These are phyloP conservation scores for Jamesozyma jinghongensis DNA, from an alignment of 805 yeast species.

Conservation along the genomic window DNA sequence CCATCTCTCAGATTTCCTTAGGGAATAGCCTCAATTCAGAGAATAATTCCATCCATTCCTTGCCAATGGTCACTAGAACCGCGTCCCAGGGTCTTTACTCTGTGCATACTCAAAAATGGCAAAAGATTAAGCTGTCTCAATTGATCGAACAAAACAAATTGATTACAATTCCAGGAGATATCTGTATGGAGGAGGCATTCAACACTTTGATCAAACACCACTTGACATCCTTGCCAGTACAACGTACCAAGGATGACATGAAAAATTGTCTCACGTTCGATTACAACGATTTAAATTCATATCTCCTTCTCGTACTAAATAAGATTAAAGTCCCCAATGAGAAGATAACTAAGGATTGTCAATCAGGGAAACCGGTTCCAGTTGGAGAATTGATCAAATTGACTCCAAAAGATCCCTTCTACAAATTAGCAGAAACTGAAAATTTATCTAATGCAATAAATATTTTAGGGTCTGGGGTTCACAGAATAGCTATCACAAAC, in stretches of 20 bases:
- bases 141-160: conserved; percentile 70
- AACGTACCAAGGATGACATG: conserved; percentile 36
- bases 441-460: conserved; percentile 68
- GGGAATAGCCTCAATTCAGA: neutral
- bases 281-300: conserved; percentile 81
- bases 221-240: conserved; percentile 78
- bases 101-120: conserved; percentile 45
- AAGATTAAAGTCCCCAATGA: conserved; percentile 37
- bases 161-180: conserved; percentile 51
- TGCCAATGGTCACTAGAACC: conserved; percentile 1
- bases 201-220: conserved; percentile 61
- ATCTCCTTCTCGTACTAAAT: conserved; percentile 73
- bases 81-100: conserved; percentile 24
- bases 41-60: neutral
- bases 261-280: conserved; percentile 75
- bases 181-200: conserved; percentile 80
- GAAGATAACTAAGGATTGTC: conserved; percentile 43
- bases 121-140: conserved; percentile 57
- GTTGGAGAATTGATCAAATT: conserved; percentile 76
- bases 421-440: conserved; percentile 61
- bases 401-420: conserved; percentile 81
- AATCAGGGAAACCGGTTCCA: conserved; percentile 78
- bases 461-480: conserved; percentile 85
- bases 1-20: conserved; percentile 7
- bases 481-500: conserved; percentile 73